A percentile compares a stretch with the other conserved stretches of the same genome.
phyloP scores from a whole-genome alignment of 495 filamentous ascomycete species.

The Aspergillus nanangensis region DNA sequence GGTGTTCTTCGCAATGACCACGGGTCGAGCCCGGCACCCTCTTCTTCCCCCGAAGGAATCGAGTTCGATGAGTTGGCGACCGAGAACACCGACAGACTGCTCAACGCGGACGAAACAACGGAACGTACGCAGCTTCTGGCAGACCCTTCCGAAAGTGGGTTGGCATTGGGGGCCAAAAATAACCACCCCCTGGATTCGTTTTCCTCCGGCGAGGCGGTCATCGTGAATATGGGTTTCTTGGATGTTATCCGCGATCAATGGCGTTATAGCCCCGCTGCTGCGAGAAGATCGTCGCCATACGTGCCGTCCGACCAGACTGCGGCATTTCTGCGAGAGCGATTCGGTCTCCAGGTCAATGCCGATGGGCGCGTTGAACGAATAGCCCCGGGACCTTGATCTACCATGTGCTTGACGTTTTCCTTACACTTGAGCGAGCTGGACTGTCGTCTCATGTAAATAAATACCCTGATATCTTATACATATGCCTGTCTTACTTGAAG shows the following conservation, averaged over 20 bases:
- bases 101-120: constrained; percentile 28
- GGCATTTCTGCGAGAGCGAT: constrained; percentile 38
- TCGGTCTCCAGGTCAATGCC: constrained; percentile 37
- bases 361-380: constrained; percentile 37
- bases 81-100: constrained; percentile 9
- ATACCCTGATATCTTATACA: neutral
- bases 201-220: constrained; percentile 62
- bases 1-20: constrained; percentile 54
- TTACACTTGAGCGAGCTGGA: too few species aligned
- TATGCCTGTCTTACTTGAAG: neutral
- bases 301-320: constrained; percentile 35
- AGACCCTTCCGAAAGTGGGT: constrained; percentile 32
- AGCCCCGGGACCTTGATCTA: constrained; percentile 12
- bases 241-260: constrained; percentile 63
- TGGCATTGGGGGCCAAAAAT: constrained; percentile 23
- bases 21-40: neutral
- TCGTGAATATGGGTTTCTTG: constrained; percentile 66
- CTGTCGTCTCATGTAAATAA: neutral
- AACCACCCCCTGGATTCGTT: constrained; percentile 53
- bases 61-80: constrained; percentile 16
- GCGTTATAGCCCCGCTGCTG: constrained; percentile 28
- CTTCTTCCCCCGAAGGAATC: constrained; percentile 13
- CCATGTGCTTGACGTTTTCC: too few species aligned
- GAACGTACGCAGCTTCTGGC: constrained; percentile 45
- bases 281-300: constrained; percentile 22